These are phyloP conservation scores for Vitis cinerea DNA, from an alignment of 164 flowering plant genomes.

Conservation along the genomic window DNA sequence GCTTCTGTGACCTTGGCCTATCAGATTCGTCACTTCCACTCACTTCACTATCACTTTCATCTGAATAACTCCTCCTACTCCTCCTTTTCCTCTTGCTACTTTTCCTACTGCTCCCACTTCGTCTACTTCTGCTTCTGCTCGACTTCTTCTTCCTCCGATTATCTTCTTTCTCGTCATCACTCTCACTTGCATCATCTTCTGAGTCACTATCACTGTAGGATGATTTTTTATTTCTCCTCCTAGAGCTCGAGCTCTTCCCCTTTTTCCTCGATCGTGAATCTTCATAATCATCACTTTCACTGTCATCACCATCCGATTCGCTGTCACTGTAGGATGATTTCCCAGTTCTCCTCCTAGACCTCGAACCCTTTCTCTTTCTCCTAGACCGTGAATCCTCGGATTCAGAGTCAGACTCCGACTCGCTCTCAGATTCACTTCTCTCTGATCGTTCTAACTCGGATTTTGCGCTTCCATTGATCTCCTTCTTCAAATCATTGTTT, in stretches of 20 bases:
- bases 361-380: slow-evolving; percentile 37
- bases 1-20: slow-evolving; percentile 21
- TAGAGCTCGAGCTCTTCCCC: slow-evolving; percentile 2
- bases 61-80: slow-evolving; percentile 31
- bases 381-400: slow-evolving; percentile 39
- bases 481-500: slow-evolving; percentile 12
- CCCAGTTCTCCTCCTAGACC: slow-evolving; percentile 33
- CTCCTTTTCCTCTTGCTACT: slow-evolving; percentile 28
- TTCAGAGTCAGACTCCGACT: slow-evolving; percentile 28
- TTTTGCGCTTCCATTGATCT: not conserved
- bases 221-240: not conserved
- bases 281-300: slow-evolving; percentile 17
- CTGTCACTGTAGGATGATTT: slow-evolving; percentile 25
- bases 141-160: slow-evolving; percentile 27
- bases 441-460: slow-evolving; percentile 25
- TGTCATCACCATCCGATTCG: slow-evolving; percentile 28
- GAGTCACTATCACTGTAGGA: too few relatives aligned
- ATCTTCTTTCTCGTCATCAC: slow-evolving; percentile 29
- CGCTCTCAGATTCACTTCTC: slow-evolving; percentile 26
- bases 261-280: slow-evolving; percentile 3
- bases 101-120: slow-evolving; percentile 29
- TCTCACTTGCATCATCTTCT: slow-evolving; percentile 5
- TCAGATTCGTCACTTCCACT: slow-evolving; percentile 36
- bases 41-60: slow-evolving; percentile 36
- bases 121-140: slow-evolving; percentile 13